phyloP scores from a whole-genome alignment of 2,329 filamentous ascomycete species.

The Stachybotrys chartarum region DNA sequence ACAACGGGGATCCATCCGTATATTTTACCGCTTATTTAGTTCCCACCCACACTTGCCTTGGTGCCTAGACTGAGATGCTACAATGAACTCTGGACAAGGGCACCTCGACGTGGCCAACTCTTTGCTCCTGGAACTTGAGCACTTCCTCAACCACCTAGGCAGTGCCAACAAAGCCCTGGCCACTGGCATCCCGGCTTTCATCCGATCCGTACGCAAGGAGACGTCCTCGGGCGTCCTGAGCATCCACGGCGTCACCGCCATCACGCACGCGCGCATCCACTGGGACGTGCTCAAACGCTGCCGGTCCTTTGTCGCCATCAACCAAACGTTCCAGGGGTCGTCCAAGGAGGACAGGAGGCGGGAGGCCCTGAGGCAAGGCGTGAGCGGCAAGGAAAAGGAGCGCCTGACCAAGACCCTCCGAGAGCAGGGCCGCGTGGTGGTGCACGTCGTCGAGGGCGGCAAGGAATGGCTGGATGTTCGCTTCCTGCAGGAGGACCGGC shows the following conservation, averaged over 20 bases:
- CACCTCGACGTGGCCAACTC: neutral
- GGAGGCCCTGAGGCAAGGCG: constrained; percentile 13
- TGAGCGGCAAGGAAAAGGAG: constrained; percentile 16
- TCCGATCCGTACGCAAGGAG: constrained; percentile 12
- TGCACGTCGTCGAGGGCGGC: constrained; percentile 27
- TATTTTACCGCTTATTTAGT: no score
- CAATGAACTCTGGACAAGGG: neutral
- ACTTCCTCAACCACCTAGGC: neutral
- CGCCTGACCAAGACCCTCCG: constrained; percentile 22
- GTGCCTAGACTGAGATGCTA: neutral
- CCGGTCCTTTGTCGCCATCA: constrained; percentile 19
- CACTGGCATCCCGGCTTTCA: constrained; percentile 14
- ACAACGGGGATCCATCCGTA: no score
- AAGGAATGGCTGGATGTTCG: constrained; percentile 25
- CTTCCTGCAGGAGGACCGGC: constrained; percentile 20
- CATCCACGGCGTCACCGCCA: constrained; percentile 9
- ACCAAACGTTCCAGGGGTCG: constrained; percentile 25
- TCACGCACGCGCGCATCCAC: constrained; percentile 13
- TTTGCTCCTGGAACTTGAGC: neutral
- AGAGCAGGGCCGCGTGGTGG: constrained; percentile 24
- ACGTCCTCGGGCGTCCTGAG: constrained; percentile 7
- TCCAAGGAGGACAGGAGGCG: constrained; percentile 15
- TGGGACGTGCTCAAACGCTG: constrained; percentile 27
- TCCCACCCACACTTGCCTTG: no score
- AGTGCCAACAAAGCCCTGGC: neutral